phyloP scores from a whole-genome alignment of 257 asterid genomes.

The Solanum paucissectum region DNA sequence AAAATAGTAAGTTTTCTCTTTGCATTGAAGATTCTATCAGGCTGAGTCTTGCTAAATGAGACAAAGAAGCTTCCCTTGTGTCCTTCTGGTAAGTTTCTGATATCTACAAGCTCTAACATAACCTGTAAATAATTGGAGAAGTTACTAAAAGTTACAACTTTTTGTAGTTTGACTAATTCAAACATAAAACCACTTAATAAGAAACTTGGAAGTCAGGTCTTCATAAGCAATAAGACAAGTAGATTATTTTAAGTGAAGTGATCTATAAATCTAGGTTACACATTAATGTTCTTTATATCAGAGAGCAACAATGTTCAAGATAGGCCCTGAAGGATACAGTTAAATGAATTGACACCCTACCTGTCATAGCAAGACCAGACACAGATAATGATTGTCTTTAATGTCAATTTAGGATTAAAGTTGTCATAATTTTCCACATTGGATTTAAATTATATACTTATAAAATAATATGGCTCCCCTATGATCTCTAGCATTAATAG shows the following conservation, averaged over 20 bases:
- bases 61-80: slow-evolving; percentile 51
- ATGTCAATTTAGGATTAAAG: neutral
- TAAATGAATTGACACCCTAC: neutral
- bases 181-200: neutral
- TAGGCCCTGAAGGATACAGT: neutral
- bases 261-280: neutral
- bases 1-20: slow-evolving; percentile 64
- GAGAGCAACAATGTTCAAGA: neutral
- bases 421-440: neutral
- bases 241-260: neutral
- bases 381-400: neutral
- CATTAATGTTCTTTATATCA: neutral
- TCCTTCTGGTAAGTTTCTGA: slow-evolving; percentile 61
- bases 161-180: neutral
- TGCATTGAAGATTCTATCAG: slow-evolving; percentile 66
- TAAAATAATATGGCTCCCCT: neutral
- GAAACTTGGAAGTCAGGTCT: neutral
- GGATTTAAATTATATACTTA: neutral
- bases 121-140: slow-evolving; percentile 34
- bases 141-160: neutral
- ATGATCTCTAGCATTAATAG: neutral
- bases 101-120: slow-evolving; percentile 78
- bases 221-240: neutral
- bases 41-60: slow-evolving; percentile 61
- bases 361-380: neutral